Evolutionary conservation across 768 basidiomycete genomes (phyloP), one percentile per base, ranked within the genome.

Genomic region (Dentipellis sp.): DNA sequence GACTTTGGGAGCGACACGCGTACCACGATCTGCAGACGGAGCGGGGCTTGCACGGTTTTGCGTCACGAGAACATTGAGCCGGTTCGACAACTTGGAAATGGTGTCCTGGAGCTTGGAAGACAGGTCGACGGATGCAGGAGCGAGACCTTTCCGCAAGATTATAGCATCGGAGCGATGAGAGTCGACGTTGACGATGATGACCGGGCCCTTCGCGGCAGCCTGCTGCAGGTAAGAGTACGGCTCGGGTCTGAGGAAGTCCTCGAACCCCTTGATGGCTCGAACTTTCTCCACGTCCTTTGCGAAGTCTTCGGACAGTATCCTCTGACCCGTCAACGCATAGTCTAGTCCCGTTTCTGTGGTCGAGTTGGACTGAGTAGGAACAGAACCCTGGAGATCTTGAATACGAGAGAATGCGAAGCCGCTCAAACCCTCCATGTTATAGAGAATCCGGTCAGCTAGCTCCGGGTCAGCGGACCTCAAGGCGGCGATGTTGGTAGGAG

Each of bases 141-240:
- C 9, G 21, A 45, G 37, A 19, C 8, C 9, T 16, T 34, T 49
- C 7, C 12, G 22, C 4, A 60, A n/a, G 45, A 60, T 57, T 12
- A 60, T 12, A 2, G 57, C 52, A 42, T 60, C 59, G 14, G 45
- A 57, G 50, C 56, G 59, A 4, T 2, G 42, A 11, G 16, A 19
- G 12, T 51, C 50, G 21, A 57, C 42, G 14, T 60, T 60, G 45
- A 57, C 47, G 16, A 60, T 22, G 22, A 57, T 49, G 2, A 60
- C 34, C 2, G 56, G 59, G 22, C 56, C 56, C 38, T 45, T 34
- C 16, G 47, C 37, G 2, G 59, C 59, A 2, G 55, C 59, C 8
- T 12, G 47, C 16, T 35, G 48, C 1, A 60, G 42, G 6, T 23
- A n/a, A 14, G 42, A 29, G 16, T 54, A 60, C 0, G 55, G 49